phyloP scores from a whole-genome alignment of 139 green algal species.

The Chlorella sp. region DNA sequence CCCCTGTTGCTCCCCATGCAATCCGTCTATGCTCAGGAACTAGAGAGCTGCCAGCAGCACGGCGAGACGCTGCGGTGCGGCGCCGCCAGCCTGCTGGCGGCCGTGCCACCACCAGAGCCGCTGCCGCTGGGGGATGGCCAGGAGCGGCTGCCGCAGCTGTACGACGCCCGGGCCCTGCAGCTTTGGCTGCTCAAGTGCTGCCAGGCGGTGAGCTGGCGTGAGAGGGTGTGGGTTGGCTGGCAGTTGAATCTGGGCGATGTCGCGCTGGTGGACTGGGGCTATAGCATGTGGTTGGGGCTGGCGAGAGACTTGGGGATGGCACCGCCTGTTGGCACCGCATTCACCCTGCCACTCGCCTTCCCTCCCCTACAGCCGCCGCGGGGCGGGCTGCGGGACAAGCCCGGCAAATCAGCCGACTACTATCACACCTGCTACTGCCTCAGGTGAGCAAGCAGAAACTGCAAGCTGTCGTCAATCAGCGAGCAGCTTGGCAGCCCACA shows the following conservation, averaged over 20 bases:
- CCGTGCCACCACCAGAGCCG: not conserved
- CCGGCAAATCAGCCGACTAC: conserved; percentile 91
- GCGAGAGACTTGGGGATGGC: no score
- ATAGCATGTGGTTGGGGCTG: no score
- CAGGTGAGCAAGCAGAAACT: conserved; percentile 21
- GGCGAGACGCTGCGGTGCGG: conserved; percentile 37
- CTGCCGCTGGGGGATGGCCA: not conserved
- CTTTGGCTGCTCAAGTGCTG: conserved; percentile 88
- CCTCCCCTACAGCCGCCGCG: conserved; percentile 51
- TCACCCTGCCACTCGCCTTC: no score
- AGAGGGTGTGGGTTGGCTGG: no score
- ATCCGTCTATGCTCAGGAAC: conserved; percentile 34
- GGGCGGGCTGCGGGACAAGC: conserved; percentile 96
- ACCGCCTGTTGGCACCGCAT: no score
- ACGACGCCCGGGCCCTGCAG: conserved; percentile 73
- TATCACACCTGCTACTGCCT: conserved; percentile 99
- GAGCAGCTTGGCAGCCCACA: no score
- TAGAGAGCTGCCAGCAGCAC: conserved; percentile 56
- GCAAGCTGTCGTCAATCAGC: no score
- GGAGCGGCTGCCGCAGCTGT: conserved; percentile 29
- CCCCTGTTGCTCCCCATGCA: no score
- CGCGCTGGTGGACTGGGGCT: no score
- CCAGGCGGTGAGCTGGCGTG: conserved; percentile 57
- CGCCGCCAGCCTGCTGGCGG: conserved; percentile 51
- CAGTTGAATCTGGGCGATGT: no score